Evolutionary conservation across 352 stramenopile species (phyloP), one percentile per base, ranked within the genome.

Genomic region (Pythium coloratum): DNA sequence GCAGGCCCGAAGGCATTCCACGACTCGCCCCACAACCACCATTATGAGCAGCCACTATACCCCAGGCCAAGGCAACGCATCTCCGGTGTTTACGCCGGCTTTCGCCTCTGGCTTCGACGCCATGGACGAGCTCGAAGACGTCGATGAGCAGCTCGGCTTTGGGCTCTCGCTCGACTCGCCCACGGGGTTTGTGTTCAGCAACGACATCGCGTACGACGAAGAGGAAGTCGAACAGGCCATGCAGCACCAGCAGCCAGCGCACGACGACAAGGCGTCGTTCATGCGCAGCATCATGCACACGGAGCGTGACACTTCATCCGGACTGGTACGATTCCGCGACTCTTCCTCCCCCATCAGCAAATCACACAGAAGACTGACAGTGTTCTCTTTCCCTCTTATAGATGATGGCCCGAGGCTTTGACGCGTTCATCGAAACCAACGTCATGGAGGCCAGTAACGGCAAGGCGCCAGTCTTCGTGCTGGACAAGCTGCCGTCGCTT

Each of bases 161-260:
- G 62, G 67, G 26, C 65, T 73, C 55, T 71, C 69, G 61, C 70
- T 79, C 67, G 71, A 75, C 42, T 70, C 73, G 12, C 73, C 73
- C 5, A 59, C 57, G 13, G 65, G 55, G 14, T 71, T 64, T n/a
- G 72, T 74, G 59, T 79, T 77, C 63, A 69, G 64, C 59, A 74
- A 77, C 55, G 70, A 79, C 59, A 51, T 71, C 16, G 65, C 58
- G 4, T 71, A 60, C 10, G 18, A 69, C 55, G 36, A 65, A 28
- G 59, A 74, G 53, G 72, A 76, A 44, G 59, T 13, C 46, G 56
- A 55, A 50, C 36, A 61, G 44, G 47, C 49, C 24, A 40, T 51
- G 12, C 70, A 68, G 46, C 55, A 73, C 47, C n/a, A 50, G 42
- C 42, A 50, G 42, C 42, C 42, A 50, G 42, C 44, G 16, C 64